Conservation (phyloP, 768 basidiomycete genomes). For the Astraeus odoratus region DNA sequence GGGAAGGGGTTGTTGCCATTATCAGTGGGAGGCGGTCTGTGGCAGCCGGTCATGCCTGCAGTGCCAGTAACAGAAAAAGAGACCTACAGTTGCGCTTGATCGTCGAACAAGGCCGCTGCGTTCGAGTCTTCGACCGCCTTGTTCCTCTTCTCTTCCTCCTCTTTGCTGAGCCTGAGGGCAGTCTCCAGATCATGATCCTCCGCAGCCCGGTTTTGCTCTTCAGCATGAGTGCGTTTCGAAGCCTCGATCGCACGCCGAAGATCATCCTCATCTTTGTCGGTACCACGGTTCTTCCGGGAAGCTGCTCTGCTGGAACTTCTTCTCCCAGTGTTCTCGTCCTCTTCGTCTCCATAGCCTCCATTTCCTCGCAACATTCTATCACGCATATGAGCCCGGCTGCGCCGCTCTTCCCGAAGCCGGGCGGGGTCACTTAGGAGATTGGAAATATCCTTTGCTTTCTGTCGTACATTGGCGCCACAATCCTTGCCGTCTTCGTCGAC, state of each 20-base stretch:
- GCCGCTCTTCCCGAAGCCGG: slow-evolving; percentile 80
- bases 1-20: slow-evolving; percentile 52
- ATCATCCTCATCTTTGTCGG: slow-evolving; percentile 73
- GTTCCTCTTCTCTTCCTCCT: slow-evolving; percentile 79
- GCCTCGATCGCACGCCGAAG: slow-evolving; percentile 82
- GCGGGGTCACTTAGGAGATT: slow-evolving; percentile 83
- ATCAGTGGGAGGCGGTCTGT: slow-evolving; percentile 26
- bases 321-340: slow-evolving; percentile 4
- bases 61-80: slow-evolving; percentile 2
- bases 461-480: slow-evolving; percentile 95
- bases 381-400: slow-evolving; percentile 82
- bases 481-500: slow-evolving; percentile 94
- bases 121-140: slow-evolving; percentile 70
- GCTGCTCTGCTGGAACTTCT: slow-evolving; percentile 9
- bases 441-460: slow-evolving; percentile 98
- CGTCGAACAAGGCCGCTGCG: slow-evolving; percentile 76
- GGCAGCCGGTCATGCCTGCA: slow-evolving; percentile 3
- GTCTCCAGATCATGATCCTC: slow-evolving; percentile 82
- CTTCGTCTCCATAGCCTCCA: slow-evolving; percentile 28
- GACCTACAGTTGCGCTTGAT: slow-evolving; percentile 70
- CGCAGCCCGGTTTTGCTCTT: slow-evolving; percentile 53
- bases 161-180: slow-evolving; percentile 81
- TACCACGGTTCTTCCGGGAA: slow-evolving; percentile 11
- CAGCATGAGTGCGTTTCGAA: slow-evolving; percentile 67
- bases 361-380: slow-evolving; percentile 83